Base-by-base conservation (phyloP, 495 filamentous ascomycete species). In the Penicillium parvum region DNA sequence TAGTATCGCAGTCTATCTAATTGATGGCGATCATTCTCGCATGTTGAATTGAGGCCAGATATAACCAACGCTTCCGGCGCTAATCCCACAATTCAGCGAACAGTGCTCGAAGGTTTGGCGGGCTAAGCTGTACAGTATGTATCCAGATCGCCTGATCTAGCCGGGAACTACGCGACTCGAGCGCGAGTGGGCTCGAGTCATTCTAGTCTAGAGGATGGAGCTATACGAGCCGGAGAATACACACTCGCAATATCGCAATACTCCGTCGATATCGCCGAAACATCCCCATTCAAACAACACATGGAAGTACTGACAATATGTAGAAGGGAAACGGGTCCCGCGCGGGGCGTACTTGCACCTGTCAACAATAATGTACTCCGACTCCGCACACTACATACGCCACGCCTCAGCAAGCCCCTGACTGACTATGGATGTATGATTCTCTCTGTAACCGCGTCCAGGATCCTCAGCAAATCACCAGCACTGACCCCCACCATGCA, bases 401-500 rank as follows among this genome's bases (percentile, higher is more conserved):
- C 8, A 6, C 5, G 16, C 28, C 3, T 15, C 7, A 15, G 2
- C 5, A 30, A 4, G 28, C 28, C 28, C 28, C 28, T 30, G 4
- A 12, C 9, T 15, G 2, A 1, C 28, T 3, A 30, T n/a, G n/a
- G n/a, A n/a, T n/a, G n/a, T n/a, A n/a, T n/a, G n/a, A n/a, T n/a
- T n/a, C n/a, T n/a, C n/a, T n/a, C 34, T 37, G 34, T 21, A 22
- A 36, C 16, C 18, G 15, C 18, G 22, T 17, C 33, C 33, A 20
- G 18, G 18, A 36, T 36, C 12, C 30, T 30, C 16, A 43, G 15
- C 14, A 25, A 26, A 49, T 23, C 40, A 35, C 45, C 46, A 42
- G 57, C 53, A 53, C 43, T 53, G 55, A 56, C 55, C 55, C 40
- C 43, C 21, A 35, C 21, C 28, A 45, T 51, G 44, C 49, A 51